phyloP scores from a whole-genome alignment of 805 yeast genomes.

The Danielia oregonensis region DNA sequence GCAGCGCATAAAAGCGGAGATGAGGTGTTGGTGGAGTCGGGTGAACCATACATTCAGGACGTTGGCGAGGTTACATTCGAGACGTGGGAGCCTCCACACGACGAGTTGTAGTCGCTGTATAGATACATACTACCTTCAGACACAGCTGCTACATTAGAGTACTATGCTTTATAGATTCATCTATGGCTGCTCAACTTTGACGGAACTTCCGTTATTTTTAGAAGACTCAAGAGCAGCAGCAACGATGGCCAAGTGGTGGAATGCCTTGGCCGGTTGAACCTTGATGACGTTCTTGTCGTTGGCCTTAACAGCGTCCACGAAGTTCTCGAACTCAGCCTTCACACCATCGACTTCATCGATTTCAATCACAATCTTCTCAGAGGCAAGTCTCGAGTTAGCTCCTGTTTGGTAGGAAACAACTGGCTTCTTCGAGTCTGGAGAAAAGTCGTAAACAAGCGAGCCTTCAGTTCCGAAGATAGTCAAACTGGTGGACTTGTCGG shows the following conservation, averaged over 20 bases:
- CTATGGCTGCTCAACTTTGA: constrained; percentile 37
- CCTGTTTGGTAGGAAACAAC: constrained; percentile 36
- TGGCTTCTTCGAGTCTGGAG: constrained; percentile 43
- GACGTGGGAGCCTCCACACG: not conserved
- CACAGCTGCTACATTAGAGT: too few species aligned
- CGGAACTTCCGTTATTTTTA: constrained; percentile 46
- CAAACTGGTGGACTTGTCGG: constrained; percentile 63
- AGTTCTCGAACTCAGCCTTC: constrained; percentile 45
- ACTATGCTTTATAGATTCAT: too few species aligned
- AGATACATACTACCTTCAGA: too few species aligned
- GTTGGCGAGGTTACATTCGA: not conserved
- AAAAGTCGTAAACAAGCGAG: constrained; percentile 62
- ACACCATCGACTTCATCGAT: constrained; percentile 43
- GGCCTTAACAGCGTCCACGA: constrained; percentile 54
- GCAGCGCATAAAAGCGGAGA: too few species aligned
- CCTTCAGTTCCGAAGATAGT: constrained; percentile 79
- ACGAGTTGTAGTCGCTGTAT: not conserved
- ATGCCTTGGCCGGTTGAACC: constrained; percentile 72
- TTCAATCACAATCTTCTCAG: constrained; percentile 41
- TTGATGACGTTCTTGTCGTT: constrained; percentile 57
- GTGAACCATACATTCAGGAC: not conserved
- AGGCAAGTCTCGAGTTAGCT: constrained; percentile 41
- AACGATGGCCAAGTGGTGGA: constrained; percentile 89
- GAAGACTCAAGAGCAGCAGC: constrained; percentile 82
- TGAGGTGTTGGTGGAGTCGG: too few species aligned